Base-by-base conservation (phyloP, 2,329 filamentous ascomycete genomes). In the Akanthomyces muscarius region DNA sequence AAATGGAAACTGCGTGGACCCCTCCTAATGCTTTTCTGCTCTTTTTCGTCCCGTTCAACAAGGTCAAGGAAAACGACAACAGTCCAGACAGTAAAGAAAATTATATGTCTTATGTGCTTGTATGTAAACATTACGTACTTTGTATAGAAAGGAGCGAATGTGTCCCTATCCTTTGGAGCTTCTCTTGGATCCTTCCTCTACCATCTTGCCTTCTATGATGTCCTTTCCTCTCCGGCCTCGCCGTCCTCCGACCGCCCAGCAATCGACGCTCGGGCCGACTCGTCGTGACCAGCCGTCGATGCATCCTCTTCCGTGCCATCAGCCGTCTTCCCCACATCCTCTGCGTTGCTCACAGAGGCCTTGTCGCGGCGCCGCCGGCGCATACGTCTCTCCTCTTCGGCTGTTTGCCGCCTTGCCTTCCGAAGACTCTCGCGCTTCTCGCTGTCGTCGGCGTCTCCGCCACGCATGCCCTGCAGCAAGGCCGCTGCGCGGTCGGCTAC, bases 401-500 rank as follows among this genome's bases (percentile, higher is more conserved):
- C 90, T 65, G 86, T 91, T 72, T 93, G 89, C 70, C 89, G 78
- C 69, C 82, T 74, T 66, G 79, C 76, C 73, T 79, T 83, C 61
- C 92, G 79, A 63, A 91, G 80, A 64, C 79, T 85, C 69, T 88
- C 83, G 63, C 86, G 76, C 76, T 82, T 78, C 72, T 85, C 78
- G 23, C 74, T 78, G 3, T 81, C 83, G 21, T 81, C 82, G 25
- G 84, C 85, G 51, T 86, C 86, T 48, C 86, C 83, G 55, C 88
- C 85, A 48, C 92, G 86, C 75, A 97, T 88, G 52, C 92, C 92
- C 71, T 96, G 90, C 36, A 98, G 80, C 73, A 97, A 80, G 66
- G 88, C 86, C 1, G 92, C 92, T 2, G 94, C 93, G 59, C 92
- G 86, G 68, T 93, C 89, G 3, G 92, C 93, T 33, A 98, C 87